Evolutionary conservation across 2,329 filamentous ascomycete genomes (phyloP).

Genomic region (Lasiodiplodia citricola): DNA sequence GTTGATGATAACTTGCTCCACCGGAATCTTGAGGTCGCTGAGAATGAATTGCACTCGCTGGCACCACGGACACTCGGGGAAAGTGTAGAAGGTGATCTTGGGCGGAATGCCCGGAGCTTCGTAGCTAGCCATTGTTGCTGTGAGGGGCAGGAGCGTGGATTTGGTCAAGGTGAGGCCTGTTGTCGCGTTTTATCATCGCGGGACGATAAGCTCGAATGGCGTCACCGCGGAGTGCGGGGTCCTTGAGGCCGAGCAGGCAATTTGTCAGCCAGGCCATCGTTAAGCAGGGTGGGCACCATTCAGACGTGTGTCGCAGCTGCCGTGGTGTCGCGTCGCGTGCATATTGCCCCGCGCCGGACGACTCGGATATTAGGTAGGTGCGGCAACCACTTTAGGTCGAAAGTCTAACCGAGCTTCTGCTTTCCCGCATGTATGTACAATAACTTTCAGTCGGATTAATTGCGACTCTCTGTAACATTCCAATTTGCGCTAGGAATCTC

Average conservation of each 20-base stretch:
- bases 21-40: conserved; percentile 68
- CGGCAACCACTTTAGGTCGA: not conserved
- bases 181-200: conserved; percentile 1
- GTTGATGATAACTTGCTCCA: conserved; percentile 76
- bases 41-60: conserved; percentile 78
- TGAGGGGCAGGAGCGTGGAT: not conserved
- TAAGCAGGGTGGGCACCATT: not conserved
- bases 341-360: not conserved
- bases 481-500: not conserved
- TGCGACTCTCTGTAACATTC: not conserved
- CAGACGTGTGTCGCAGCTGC: not conserved
- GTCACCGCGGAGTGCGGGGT: conserved; percentile 13
- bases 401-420: not conserved
- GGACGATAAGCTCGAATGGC: conserved; percentile 2
- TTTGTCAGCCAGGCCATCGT: not conserved
- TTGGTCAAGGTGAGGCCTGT: not conserved
- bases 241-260: not conserved
- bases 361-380: too few relatives aligned
- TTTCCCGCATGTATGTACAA: not conserved
- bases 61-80: conserved; percentile 72
- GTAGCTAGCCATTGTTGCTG: conserved; percentile 17
- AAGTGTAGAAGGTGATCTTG: conserved; percentile 73
- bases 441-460: not conserved
- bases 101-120: conserved; percentile 31
- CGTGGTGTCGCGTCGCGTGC: conserved; percentile 1